These are phyloP conservation scores for Gossypium stocksii DNA, from an alignment of 345 rosid genomes.

Conservation along the genomic window DNA sequence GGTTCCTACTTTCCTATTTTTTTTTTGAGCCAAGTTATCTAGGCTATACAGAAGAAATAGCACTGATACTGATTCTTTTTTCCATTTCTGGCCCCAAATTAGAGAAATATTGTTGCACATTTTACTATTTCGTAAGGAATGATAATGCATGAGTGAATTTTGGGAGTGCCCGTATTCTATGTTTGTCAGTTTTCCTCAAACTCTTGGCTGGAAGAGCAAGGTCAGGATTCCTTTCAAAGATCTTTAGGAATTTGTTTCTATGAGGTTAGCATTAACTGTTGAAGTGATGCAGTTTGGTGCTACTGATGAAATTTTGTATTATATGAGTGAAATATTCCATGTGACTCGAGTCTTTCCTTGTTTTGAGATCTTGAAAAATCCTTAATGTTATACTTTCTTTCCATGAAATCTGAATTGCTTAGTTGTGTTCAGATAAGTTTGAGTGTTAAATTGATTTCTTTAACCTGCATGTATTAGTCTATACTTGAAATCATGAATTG, in stretches of 20 bases:
- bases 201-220: neutral
- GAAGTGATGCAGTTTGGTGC: neutral
- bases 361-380: slow-evolving; percentile 1
- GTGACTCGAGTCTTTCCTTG: neutral
- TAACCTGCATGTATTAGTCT: neutral
- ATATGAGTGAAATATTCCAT: neutral
- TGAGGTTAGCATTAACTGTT: neutral
- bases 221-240: neutral
- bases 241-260: neutral
- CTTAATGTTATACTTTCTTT: neutral
- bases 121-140: neutral
- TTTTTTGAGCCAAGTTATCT: neutral
- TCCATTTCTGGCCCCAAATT: neutral
- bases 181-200: neutral
- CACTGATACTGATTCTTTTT: neutral
- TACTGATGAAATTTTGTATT: neutral
- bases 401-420: neutral
- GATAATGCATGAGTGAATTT: neutral
- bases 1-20: neutral
- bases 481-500: neutral
- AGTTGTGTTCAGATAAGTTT: neutral
- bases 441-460: neutral
- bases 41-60: neutral
- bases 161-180: neutral
- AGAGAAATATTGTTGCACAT: neutral